phyloP scores from a whole-genome alignment of 1,284 basidiomycete genomes.

The Naganishia liquefaciens region DNA sequence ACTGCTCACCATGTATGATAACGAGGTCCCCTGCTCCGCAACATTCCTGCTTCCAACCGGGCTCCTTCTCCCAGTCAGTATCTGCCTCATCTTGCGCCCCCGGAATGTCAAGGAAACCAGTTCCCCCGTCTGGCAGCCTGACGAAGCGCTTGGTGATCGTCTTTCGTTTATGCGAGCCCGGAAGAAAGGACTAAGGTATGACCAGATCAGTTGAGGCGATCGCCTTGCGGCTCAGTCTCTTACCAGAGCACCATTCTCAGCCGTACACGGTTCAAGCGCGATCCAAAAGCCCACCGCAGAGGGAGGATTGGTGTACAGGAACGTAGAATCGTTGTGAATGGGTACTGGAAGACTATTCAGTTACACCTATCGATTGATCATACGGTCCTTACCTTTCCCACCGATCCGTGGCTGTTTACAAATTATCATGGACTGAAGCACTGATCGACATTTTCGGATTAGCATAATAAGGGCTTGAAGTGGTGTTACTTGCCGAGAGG shows the following conservation, averaged over 20 bases:
- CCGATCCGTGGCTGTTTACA: conserved; percentile 86
- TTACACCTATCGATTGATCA: neutral
- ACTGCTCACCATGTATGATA: conserved; percentile 67
- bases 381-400: conserved; percentile 66
- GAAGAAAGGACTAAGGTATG: conserved; percentile 67
- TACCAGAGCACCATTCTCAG: conserved; percentile 75
- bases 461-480: neutral
- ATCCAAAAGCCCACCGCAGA: conserved; percentile 95
- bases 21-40: conserved; percentile 80
- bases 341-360: conserved; percentile 57
- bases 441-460: conserved; percentile 51
- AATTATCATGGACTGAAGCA: conserved; percentile 93
- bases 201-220: neutral
- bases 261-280: conserved; percentile 82
- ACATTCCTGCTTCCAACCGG: conserved; percentile 66
- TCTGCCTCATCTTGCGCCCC: conserved; percentile 39
- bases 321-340: conserved; percentile 60
- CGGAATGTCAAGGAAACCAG: conserved; percentile 63
- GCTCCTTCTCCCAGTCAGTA: conserved; percentile 56
- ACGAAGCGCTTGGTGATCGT: conserved; percentile 80
- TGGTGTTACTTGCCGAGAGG: conserved; percentile 65
- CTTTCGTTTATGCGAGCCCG: conserved; percentile 77
- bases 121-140: conserved; percentile 68
- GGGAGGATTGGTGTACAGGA: conserved; percentile 81
- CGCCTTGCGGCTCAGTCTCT: conserved; percentile 16